These are phyloP conservation scores for Schizophyllum amplum DNA, from an alignment of 1,284 basidiomycete species.

Conservation along the genomic window DNA sequence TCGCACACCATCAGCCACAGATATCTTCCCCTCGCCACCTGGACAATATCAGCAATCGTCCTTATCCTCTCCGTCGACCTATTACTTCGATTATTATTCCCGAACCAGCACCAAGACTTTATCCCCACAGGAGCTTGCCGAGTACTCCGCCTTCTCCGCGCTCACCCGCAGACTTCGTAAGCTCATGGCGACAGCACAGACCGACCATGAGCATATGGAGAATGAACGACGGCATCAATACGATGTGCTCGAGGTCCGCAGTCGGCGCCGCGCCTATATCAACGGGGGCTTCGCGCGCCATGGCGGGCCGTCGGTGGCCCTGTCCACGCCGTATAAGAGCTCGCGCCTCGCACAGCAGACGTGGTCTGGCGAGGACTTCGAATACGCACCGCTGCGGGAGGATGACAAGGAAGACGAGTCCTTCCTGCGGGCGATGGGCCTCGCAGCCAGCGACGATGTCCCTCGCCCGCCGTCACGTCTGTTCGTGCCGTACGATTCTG, in stretches of 20 bases:
- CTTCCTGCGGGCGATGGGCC: neutral
- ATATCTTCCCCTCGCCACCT: neutral
- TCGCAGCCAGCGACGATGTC: neutral
- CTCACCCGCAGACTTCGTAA: constrained; percentile 32
- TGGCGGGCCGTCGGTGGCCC: constrained; percentile 26
- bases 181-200: constrained; percentile 27
- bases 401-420: neutral
- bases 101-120: neutral
- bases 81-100: neutral
- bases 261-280: constrained; percentile 44
- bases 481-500: neutral
- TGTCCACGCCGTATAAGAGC: constrained; percentile 34
- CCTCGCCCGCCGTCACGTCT: neutral
- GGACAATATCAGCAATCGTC: neutral
- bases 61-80: neutral
- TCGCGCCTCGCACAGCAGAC: constrained; percentile 28
- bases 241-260: constrained; percentile 39
- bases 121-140: constrained; percentile 8
- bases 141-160: constrained; percentile 31
- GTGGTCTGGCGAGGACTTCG: constrained; percentile 28
- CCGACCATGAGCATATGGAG: constrained; percentile 25
- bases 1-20: constrained; percentile 40
- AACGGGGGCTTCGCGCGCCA: neutral
- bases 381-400: constrained; percentile 11
- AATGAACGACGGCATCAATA: constrained; percentile 30